Evolutionary conservation across 345 rosid species (phyloP), one percentile per base, ranked within the genome.

Genomic region (Pistacia atlantica): DNA sequence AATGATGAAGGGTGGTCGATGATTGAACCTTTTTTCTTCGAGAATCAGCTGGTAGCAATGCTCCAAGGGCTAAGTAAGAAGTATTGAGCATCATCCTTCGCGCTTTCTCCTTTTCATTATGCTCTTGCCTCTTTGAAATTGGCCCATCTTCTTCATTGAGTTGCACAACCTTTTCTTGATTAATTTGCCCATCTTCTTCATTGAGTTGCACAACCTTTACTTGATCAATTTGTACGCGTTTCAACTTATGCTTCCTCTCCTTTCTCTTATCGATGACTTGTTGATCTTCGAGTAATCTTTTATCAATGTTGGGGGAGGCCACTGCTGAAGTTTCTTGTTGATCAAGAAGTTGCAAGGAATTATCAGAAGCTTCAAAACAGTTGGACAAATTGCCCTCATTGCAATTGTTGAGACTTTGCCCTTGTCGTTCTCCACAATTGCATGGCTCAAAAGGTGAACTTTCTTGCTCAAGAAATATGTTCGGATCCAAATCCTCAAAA

Each of bases 21-120:
- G 11, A 35, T 37, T 65, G 12, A 61, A 78, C 88, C 86, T 83
- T 83, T 59, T 82, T 78, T 78, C 69, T 76, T 54, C 67, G 37
- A 45, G 80, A 73, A 71, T 65, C 73, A 13, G 52, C 52, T 2
- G 88, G 86, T 5, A 85, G 83, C 67, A 83, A 69, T 17, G 77
- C 82, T 35, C 78, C 83, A 16, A 85, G 83, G 5, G 83, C 72
- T 75, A 46, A 67, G 78, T 74, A 85, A 56, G 81, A 71, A 4
- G 84, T 67, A 71, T 76, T 79, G 49, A 76, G 83, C 38, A 78
- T 70, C 83, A 76, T 78, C 76, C 88, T 85, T 68, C 88, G 79
- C 35, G 76, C 67, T 77, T 78, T 85, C 67, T 85, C 88, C 79
- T 74, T 83, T 22, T 84, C 88, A 48, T 85, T 85, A 64, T 79